Percentiles rank a stretch among this genome's conserved stretches.
phyloP scores from a whole-genome alignment of 257 asterid species.

The Ajuga chamaepitys region DNA sequence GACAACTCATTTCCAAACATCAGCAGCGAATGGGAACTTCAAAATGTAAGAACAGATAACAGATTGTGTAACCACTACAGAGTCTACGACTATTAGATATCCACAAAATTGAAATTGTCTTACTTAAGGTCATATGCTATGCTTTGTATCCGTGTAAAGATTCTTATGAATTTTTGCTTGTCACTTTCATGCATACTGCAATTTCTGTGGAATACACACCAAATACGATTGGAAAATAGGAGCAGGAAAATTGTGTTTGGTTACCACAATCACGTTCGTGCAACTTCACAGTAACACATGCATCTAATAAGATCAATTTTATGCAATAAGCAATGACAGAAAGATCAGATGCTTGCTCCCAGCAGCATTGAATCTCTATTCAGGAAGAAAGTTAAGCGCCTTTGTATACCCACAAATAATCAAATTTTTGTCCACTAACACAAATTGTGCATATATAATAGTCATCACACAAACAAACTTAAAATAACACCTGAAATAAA shows the following conservation, averaged over 20 bases:
- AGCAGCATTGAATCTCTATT: not conserved
- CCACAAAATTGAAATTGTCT: not conserved
- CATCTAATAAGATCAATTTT: not conserved
- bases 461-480: not conserved
- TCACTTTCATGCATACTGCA: not conserved
- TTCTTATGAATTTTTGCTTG: not conserved
- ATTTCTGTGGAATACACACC: not conserved
- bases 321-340: not conserved
- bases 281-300: not conserved
- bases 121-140: not conserved
- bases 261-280: constrained; percentile 4
- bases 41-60: not conserved
- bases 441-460: not conserved
- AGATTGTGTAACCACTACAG: not conserved
- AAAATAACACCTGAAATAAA: not conserved
- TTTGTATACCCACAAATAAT: not conserved
- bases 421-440: not conserved
- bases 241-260: not conserved
- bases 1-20: not conserved
- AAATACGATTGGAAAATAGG: not conserved
- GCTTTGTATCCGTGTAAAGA: not conserved
- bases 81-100: not conserved
- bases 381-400: not conserved
- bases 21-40: not conserved
- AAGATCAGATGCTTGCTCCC: not conserved